These are phyloP conservation scores for Pichia sp. DNA, from an alignment of 1,139 yeast species.

Conservation along the genomic window DNA sequence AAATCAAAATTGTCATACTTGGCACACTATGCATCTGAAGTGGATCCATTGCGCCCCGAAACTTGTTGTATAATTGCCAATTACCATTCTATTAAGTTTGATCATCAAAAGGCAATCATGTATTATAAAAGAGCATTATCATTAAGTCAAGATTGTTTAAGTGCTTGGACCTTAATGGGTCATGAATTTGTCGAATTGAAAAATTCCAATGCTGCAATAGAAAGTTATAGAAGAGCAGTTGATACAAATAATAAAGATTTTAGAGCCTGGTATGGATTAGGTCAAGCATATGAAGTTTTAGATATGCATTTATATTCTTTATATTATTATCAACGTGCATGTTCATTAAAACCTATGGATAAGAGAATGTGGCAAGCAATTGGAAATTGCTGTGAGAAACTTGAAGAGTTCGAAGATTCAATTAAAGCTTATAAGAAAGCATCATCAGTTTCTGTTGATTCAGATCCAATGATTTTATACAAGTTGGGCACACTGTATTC, in stretches of 20 bases:
- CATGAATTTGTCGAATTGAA: slow-evolving; percentile 96
- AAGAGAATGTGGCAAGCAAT: slow-evolving; percentile 96
- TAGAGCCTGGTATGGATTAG: slow-evolving; percentile 97
- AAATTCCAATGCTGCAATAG: slow-evolving; percentile 96
- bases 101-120: slow-evolving; percentile 91
- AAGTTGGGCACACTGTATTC: slow-evolving; percentile 68
- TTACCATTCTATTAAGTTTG: slow-evolving; percentile 84
- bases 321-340: slow-evolving; percentile 88
- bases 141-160: slow-evolving; percentile 69
- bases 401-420: slow-evolving; percentile 62
- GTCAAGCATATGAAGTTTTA: slow-evolving; percentile 94
- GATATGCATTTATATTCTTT: slow-evolving; percentile 93
- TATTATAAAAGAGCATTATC: slow-evolving; percentile 87
- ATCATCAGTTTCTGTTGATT: slow-evolving; percentile 39
- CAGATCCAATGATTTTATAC: slow-evolving; percentile 46
- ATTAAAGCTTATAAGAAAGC: slow-evolving; percentile 56
- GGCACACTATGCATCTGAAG: slow-evolving; percentile 77
- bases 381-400: slow-evolving; percentile 82
- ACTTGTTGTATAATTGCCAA: slow-evolving; percentile 94
- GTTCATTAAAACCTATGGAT: slow-evolving; percentile 82
- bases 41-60: slow-evolving; percentile 88
- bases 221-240: slow-evolving; percentile 88
- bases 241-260: slow-evolving; percentile 85
- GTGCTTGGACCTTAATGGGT: slow-evolving; percentile 99
- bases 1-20: slow-evolving; percentile 75